Conservation (phyloP, 495 filamentous ascomycete genomes). For the Hypoxylon subgilvum region DNA sequence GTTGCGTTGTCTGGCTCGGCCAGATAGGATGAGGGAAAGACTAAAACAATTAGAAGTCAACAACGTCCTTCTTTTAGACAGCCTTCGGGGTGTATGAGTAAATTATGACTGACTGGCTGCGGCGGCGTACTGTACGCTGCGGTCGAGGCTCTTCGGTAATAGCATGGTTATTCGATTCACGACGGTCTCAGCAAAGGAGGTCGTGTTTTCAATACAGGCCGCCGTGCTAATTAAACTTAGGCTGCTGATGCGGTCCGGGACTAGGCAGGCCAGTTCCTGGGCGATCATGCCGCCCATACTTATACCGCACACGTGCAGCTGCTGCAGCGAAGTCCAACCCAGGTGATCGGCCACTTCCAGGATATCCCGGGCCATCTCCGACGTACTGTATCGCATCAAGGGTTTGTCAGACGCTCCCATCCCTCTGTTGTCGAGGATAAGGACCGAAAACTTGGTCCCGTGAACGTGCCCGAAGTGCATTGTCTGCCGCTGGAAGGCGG, state of each 20-base stretch:
- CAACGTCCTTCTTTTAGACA: background rate
- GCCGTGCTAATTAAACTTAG: slow-evolving; percentile 76
- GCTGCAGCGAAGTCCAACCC: slow-evolving; percentile 63
- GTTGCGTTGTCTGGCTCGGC: slow-evolving; percentile 61
- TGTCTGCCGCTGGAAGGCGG: slow-evolving; percentile 77
- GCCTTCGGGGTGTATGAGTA: background rate
- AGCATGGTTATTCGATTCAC: slow-evolving; percentile 70
- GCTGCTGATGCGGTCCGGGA: slow-evolving; percentile 66
- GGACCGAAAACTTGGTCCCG: slow-evolving; percentile 67
- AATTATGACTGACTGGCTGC: slow-evolving; percentile 1
- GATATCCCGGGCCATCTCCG: slow-evolving; percentile 76
- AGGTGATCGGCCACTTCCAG: slow-evolving; percentile 72
- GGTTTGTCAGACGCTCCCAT: slow-evolving; percentile 81
- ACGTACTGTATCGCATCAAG: slow-evolving; percentile 69
- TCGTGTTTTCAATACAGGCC: slow-evolving; percentile 69
- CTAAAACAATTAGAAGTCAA: slow-evolving; percentile 30
- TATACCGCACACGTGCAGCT: slow-evolving; percentile 74
- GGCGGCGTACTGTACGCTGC: slow-evolving; percentile 26
- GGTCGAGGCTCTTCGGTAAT: slow-evolving; percentile 70
- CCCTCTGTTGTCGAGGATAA: slow-evolving; percentile 81
- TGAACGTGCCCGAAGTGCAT: slow-evolving; percentile 76
- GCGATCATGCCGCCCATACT: slow-evolving; percentile 86
- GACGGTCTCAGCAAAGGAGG: slow-evolving; percentile 64
- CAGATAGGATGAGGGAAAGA: slow-evolving; percentile 70
- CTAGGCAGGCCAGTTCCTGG: slow-evolving; percentile 73